Evolutionary conservation across 73 alveolate species (phyloP).

Genomic region (Tetrahymena malaccensis): DNA sequence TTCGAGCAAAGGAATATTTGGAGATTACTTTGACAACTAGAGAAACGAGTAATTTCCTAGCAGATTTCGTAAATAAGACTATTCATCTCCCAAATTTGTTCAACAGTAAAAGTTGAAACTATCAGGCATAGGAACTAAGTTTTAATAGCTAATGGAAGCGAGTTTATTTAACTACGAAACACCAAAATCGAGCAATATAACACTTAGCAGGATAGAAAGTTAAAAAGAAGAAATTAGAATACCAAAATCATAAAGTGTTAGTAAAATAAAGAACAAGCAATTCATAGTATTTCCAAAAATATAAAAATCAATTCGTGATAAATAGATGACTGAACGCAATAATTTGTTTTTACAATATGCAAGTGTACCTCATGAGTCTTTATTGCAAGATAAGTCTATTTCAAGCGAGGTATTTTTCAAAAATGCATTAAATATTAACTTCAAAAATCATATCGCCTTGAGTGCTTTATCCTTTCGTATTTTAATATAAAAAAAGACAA

Average conservation of each 20-base stretch:
- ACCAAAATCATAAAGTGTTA: not conserved
- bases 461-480: not conserved
- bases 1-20: not conserved
- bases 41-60: not conserved
- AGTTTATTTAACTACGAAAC: not conserved
- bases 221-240: not conserved
- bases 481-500: not conserved
- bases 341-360: not conserved
- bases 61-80: not conserved
- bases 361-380: not conserved
- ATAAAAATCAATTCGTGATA: not conserved
- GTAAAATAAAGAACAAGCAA: not conserved
- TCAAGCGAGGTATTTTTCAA: not conserved
- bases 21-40: not conserved
- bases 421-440: not conserved
- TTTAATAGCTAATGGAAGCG: not conserved
- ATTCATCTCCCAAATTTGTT: not conserved
- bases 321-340: not conserved
- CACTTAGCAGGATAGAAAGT: not conserved
- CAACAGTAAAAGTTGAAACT: not conserved
- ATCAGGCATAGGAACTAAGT: not conserved
- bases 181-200: not conserved
- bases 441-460: not conserved
- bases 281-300: not conserved
- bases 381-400: not conserved